Base-by-base conservation (phyloP, 2,329 filamentous ascomycete genomes). In the Epichloe amarillans region DNA sequence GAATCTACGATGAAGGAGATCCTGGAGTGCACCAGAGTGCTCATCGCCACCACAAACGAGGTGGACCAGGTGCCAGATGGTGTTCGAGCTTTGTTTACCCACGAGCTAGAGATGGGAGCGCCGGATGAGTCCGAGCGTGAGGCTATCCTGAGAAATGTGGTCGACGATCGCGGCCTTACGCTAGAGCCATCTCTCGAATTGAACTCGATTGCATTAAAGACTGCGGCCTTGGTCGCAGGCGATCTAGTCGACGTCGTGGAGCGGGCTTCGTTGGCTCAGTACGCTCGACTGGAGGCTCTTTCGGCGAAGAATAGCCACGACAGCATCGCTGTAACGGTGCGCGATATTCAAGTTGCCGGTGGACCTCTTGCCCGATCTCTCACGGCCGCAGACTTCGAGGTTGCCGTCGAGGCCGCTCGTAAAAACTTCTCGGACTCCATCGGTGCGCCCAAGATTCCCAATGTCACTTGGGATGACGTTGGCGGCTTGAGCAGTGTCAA, bases 341-440 rank as follows among this genome's bases (percentile, higher is more conserved):
- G 86, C 47, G 93, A 98, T 64, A 77, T 98, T n/a, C 80, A 93
- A 53, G 74, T 97, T 8, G 83, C 93, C 1, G 93, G 93, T 33
- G 93, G 93, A 0, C 77, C 87, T 40, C 77, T 83, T 10, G 86
- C 86, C 5, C 82, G 82, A 30, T 87, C 86, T 49, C 75, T 98
- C 11, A 90, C 83, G 1, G 86, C 86, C 57, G 73, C 77, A 2
- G 93, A 98, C 66, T 91, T 97, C 57, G 89, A 95, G 50, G 71
- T 83, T n/a, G 93, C 93, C 0, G 91, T 98, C 3, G 91, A 97
- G 53, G 88, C 90, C 5, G 93, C 93, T 1, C 83, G 93, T 50
- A 96, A 96, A 75, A 97, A 96, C 68, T 98, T 98, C 64, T 91
- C 93, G 5, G 93, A 97, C 65, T 85, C 91, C 0, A 98, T 98